Conservation (phyloP, 2,329 filamentous ascomycete species). For the Claviceps capensis region DNA sequence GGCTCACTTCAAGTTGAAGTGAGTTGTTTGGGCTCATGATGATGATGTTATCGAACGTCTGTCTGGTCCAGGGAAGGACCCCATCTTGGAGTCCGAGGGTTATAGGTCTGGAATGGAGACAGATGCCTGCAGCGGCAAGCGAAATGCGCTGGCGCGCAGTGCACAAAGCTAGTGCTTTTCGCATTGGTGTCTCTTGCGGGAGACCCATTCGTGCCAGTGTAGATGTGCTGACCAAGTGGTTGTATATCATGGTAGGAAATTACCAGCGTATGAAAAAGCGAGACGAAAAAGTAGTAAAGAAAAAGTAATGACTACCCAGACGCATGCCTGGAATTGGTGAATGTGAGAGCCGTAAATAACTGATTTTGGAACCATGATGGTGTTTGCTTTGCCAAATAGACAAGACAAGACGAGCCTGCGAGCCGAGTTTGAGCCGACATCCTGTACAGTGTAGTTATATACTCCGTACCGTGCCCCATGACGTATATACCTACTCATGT, state of each 20-base stretch:
- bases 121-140: slow-evolving; percentile 1
- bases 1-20: slow-evolving; percentile 10
- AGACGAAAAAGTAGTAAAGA: slow-evolving; percentile 1
- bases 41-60: not conserved
- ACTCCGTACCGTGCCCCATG: too few species aligned
- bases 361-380: too few species aligned
- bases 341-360: not conserved
- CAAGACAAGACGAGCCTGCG: not conserved
- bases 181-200: slow-evolving; percentile 8
- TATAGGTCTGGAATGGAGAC: slow-evolving; percentile 4
- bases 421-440: not conserved
- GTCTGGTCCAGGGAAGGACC: not conserved
- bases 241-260: slow-evolving; percentile 8
- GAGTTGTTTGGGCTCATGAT: slow-evolving; percentile 6
- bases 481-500: too few species aligned
- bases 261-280: slow-evolving; percentile 9
- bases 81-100: slow-evolving; percentile 5
- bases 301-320: not conserved
- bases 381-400: not conserved
- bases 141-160: not conserved
- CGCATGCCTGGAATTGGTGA: not conserved
- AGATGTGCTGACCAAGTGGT: slow-evolving; percentile 16
- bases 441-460: too few species aligned
- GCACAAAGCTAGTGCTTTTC: slow-evolving; percentile 13
- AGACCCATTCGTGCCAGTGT: slow-evolving; percentile 7